Percentiles rank a stretch among this genome's conserved stretches.
These are phyloP conservation scores for Lactarius deliciosus DNA, from an alignment of 768 basidiomycete genomes.

Conservation along the genomic window DNA sequence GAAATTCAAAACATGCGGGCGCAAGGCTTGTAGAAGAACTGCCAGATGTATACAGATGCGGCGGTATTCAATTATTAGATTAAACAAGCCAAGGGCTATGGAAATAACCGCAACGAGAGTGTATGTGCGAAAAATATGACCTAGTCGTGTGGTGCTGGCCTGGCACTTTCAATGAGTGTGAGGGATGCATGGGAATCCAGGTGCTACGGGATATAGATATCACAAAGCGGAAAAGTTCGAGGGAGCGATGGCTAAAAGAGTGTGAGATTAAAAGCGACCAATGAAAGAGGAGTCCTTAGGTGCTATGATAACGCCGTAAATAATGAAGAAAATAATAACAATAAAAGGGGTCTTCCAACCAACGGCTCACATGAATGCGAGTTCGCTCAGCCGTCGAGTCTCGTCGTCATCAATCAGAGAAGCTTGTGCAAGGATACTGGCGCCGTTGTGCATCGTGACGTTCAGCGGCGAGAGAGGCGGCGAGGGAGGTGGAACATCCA, in stretches of 20 bases:
- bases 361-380: slow-evolving; percentile 53
- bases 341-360: neutral
- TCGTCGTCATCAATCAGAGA: slow-evolving; percentile 64
- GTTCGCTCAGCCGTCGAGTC: slow-evolving; percentile 64
- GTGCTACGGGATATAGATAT: neutral
- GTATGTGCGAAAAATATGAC: neutral
- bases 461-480: slow-evolving; percentile 24
- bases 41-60: neutral
- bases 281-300: neutral
- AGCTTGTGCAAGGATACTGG: slow-evolving; percentile 54
- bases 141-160: neutral
- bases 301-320: neutral
- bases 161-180: neutral
- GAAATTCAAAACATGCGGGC: neutral
- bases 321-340: neutral
- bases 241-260: neutral
- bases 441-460: slow-evolving; percentile 61
- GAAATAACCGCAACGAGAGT: neutral
- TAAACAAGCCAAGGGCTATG: neutral
- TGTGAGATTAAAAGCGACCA: neutral
- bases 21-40: neutral
- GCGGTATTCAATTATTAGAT: neutral
- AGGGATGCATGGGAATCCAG: neutral
- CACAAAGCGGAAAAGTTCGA: neutral
- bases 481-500: neutral